Conservation (phyloP, 2,329 filamentous ascomycete genomes). For the Fusarium goolgardi region DNA sequence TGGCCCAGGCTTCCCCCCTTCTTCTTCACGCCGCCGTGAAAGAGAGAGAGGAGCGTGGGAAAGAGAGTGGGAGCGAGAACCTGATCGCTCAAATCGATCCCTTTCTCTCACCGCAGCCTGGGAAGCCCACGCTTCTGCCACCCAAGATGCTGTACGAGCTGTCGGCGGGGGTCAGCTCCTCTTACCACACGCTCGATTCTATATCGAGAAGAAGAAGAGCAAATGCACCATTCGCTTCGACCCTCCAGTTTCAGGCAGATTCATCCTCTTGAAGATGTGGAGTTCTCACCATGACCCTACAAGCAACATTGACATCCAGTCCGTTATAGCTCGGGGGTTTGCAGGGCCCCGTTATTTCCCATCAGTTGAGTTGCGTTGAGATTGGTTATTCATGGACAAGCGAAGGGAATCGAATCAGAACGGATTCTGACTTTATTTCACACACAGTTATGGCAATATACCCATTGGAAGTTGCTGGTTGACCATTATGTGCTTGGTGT, state of each 20-base stretch:
- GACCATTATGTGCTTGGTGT: neutral
- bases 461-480: conserved; percentile 4
- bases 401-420: neutral
- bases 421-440: neutral
- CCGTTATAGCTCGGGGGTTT: conserved; percentile 84
- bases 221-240: conserved; percentile 89
- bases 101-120: conserved; percentile 50
- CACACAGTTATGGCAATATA: conserved; percentile 21
- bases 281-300: conserved; percentile 73
- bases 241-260: conserved; percentile 82
- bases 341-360: conserved; percentile 89
- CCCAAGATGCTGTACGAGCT: conserved; percentile 67
- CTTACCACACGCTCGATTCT: conserved; percentile 82
- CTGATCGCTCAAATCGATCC: conserved; percentile 39
- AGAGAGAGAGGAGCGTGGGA: conserved; percentile 25
- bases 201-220: conserved; percentile 83
- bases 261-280: conserved; percentile 91
- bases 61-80: conserved; percentile 33
- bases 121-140: conserved; percentile 64
- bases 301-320: conserved; percentile 89
- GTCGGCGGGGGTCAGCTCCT: conserved; percentile 71
- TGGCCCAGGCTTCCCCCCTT: conserved; percentile 29
- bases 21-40: conserved; percentile 31
- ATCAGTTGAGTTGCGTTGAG: conserved; percentile 69
- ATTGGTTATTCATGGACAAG: neutral